Conservation (phyloP, 164 flowering plant genomes). For the Berberis vulgaris region DNA sequence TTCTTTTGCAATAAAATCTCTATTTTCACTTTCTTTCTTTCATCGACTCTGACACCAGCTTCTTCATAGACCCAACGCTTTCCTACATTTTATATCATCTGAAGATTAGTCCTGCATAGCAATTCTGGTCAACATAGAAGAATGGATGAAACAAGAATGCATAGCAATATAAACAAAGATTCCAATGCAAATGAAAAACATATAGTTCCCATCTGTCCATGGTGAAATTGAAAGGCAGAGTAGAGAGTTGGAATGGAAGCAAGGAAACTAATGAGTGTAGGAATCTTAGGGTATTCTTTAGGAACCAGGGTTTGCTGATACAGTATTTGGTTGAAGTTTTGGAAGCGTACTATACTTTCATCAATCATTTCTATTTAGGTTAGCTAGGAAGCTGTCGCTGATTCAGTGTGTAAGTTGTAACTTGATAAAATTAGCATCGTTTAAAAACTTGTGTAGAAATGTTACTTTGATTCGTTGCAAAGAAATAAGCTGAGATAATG, state of each 20-base stretch:
- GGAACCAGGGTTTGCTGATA: not conserved
- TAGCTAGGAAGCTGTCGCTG: too few relatives aligned
- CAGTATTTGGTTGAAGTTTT: too few relatives aligned
- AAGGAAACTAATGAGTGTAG: constrained; percentile 13
- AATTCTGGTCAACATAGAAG: not conserved
- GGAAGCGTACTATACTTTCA: too few relatives aligned
- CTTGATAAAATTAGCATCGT: too few relatives aligned
- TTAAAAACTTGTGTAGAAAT: too few relatives aligned
- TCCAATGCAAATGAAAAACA: constrained; percentile 52
- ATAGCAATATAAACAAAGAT: constrained; percentile 38
- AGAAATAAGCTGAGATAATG: too few relatives aligned
- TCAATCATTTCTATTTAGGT: too few relatives aligned
- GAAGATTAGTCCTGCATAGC: not conserved
- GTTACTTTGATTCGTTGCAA: too few relatives aligned
- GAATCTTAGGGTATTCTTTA: constrained; percentile 17
- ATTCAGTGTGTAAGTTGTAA: too few relatives aligned
- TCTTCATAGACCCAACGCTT: too few relatives aligned
- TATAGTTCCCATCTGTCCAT: constrained; percentile 34
- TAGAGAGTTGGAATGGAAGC: constrained; percentile 18
- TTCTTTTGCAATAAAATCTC: not conserved
- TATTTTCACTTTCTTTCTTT: not conserved
- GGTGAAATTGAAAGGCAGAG: constrained; percentile 17
- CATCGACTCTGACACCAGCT: not conserved
- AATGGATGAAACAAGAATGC: constrained; percentile 19
- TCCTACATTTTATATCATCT: constrained; percentile 1